These are phyloP conservation scores for Skeletonema costatum DNA, from an alignment of 108 stramenopile species.

Conservation along the genomic window DNA sequence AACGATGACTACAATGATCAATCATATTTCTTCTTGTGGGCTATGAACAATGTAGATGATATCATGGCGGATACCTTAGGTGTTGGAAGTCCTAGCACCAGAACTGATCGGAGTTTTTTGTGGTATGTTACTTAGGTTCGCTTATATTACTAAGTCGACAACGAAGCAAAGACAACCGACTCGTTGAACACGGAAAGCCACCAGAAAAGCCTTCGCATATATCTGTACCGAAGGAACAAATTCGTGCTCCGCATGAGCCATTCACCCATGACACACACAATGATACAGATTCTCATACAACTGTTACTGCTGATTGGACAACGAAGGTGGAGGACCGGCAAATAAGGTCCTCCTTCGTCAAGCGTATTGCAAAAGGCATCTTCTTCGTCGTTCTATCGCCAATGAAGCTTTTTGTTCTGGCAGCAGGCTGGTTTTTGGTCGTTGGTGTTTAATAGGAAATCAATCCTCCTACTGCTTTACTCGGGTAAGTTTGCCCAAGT, in stretches of 20 bases:
- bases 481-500: not conserved
- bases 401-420: slow-evolving; percentile 8
- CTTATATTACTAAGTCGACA: slow-evolving; percentile 21
- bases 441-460: slow-evolving; percentile 16
- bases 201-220: not conserved
- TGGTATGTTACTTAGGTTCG: slow-evolving; percentile 26
- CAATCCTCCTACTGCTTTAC: slow-evolving; percentile 18
- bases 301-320: slow-evolving; percentile 22
- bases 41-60: slow-evolving; percentile 1
- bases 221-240: not conserved
- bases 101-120: slow-evolving; percentile 36
- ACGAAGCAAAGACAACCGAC: not conserved
- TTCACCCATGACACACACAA: not conserved
- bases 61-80: slow-evolving; percentile 31
- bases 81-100: slow-evolving; percentile 24
- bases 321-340: not conserved
- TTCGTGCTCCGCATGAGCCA: not conserved
- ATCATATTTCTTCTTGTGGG: not conserved
- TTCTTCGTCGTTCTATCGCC: slow-evolving; percentile 13
- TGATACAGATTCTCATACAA: slow-evolving; percentile 14
- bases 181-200: not conserved
- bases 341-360: not conserved
- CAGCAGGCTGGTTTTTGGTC: not conserved
- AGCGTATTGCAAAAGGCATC: not conserved
- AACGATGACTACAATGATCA: not conserved